Percentiles rank a stretch among this genome's conserved stretches.
These are phyloP conservation scores for Zhuliangozyma blackwelliae DNA, from an alignment of 1,139 yeast genomes.

Conservation along the genomic window DNA sequence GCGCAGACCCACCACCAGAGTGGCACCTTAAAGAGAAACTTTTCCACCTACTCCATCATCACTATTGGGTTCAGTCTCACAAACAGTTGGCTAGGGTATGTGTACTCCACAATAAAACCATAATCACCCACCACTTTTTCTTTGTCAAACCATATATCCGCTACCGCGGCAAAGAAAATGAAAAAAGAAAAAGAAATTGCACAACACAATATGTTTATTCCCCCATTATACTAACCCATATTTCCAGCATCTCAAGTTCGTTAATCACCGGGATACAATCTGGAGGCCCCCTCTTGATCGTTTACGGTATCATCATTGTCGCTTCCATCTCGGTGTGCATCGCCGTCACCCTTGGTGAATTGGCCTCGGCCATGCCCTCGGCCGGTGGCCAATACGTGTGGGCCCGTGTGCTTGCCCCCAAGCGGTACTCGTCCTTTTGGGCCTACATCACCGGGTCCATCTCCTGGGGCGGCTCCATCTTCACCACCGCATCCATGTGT, in stretches of 20 bases:
- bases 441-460: slow-evolving; percentile 54
- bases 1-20: slow-evolving; percentile 2
- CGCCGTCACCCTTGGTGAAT: slow-evolving; percentile 42
- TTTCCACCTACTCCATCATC: slow-evolving; percentile 50
- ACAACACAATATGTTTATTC: too few species aligned
- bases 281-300: slow-evolving; percentile 66
- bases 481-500: slow-evolving; percentile 54
- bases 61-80: slow-evolving; percentile 71
- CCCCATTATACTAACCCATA: too few species aligned
- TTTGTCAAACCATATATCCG: too few species aligned
- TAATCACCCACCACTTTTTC: too few species aligned
- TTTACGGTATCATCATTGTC: slow-evolving; percentile 63
- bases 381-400: slow-evolving; percentile 64
- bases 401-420: slow-evolving; percentile 54
- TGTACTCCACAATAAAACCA: too few species aligned
- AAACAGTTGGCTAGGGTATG: slow-evolving; percentile 67
- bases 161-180: too few species aligned
- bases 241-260: slow-evolving; percentile 48
- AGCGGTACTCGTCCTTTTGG: slow-evolving; percentile 40
- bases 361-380: slow-evolving; percentile 50
- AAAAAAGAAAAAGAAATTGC: too few species aligned
- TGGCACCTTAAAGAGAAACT: slow-evolving; percentile 44
- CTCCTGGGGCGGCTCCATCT: slow-evolving; percentile 56
- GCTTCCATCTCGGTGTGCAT: slow-evolving; percentile 42
- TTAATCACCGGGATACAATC: slow-evolving; percentile 59